Base-by-base conservation (phyloP, 305 asterid species). In the Solanum hybrid region DNA sequence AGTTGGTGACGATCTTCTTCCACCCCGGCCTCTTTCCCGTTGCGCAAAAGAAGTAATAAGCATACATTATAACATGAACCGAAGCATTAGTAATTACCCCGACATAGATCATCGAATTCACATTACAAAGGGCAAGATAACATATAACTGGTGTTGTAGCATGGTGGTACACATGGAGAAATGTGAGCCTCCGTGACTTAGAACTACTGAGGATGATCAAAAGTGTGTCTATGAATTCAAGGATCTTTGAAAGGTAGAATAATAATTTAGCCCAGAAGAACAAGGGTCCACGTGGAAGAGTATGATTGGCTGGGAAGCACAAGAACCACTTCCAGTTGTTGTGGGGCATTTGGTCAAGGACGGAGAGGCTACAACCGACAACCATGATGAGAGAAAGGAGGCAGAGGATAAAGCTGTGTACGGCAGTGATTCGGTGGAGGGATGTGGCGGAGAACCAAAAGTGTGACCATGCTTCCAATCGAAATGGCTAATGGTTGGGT, bases 81-180 rank as follows among this genome's bases (percentile, higher is more conserved):
- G 93, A 61, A 79, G 98, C 95, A 85, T 97, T 97, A n/a, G 97
- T 93, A 89, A 97, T 96, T 9, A 96, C 95, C 90, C 94, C 99
- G 90, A 95, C 94, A 79, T 97, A 98, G 75, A 95, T 92, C 91
- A 97, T 93, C 10, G 97, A 80, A 80, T 80, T 38, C 68, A 93
- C 36, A 90, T 94, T 77, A 31, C 91, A 89, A 10, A 96, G 89
- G 94, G 96, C 92, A 32, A 93, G 89, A 87, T 95, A 94, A 88
- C 97, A 94, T 95, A 96, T 94, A 34, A 94, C 93, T 79, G 96
- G 93, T 91, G 95, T 98, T 84, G 81, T 95, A 1, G 97, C 95
- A 91, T 96, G 99, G 89, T 97, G 99, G 94, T 95, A 97, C 89
- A 97, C 96, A 92, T 97, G 99, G 92, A 97, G 96, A 94, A 97